Conservation (phyloP, 306 rosid genomes). For the Pterocarpus macrocarpus region DNA sequence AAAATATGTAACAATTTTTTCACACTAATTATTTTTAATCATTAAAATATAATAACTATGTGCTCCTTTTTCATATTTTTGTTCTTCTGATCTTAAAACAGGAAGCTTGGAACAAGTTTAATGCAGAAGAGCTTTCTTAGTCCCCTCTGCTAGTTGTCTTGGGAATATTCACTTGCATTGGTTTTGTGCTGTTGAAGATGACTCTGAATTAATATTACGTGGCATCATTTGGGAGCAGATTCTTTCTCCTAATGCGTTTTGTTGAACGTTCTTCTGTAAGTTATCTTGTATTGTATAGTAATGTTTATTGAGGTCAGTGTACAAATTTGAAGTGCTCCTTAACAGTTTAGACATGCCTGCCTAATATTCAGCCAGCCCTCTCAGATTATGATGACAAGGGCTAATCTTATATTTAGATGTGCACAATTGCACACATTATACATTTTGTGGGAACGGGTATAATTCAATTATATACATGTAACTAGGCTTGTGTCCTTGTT, state of each 20-base stretch:
- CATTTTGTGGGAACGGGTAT: constrained; percentile 38
- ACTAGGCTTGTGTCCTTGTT: background rate
- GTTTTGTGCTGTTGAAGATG: constrained; percentile 40
- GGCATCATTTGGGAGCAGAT: constrained; percentile 43
- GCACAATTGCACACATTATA: constrained; percentile 22
- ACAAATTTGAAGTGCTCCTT: constrained; percentile 40
- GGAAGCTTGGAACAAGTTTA: constrained; percentile 93
- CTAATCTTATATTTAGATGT: constrained; percentile 22
- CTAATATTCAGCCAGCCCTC: constrained; percentile 22
- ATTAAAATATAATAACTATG: background rate
- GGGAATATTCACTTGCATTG: constrained; percentile 39
- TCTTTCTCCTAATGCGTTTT: constrained; percentile 37
- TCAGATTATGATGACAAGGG: constrained; percentile 23
- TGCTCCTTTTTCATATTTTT: background rate
- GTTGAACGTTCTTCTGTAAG: constrained; percentile 32
- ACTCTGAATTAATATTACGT: constrained; percentile 33
- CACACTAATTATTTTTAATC: background rate
- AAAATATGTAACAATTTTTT: background rate
- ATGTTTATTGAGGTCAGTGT: constrained; percentile 32
- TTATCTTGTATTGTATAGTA: constrained; percentile 32
- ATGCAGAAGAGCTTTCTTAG: constrained; percentile 79
- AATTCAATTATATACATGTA: constrained; percentile 34
- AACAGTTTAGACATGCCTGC: constrained; percentile 21
- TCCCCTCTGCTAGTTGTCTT: constrained; percentile 36
- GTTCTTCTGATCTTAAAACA: constrained; percentile 53